Evolutionary conservation across 106 monocot species (phyloP).

Genomic region (Allium cepa): DNA sequence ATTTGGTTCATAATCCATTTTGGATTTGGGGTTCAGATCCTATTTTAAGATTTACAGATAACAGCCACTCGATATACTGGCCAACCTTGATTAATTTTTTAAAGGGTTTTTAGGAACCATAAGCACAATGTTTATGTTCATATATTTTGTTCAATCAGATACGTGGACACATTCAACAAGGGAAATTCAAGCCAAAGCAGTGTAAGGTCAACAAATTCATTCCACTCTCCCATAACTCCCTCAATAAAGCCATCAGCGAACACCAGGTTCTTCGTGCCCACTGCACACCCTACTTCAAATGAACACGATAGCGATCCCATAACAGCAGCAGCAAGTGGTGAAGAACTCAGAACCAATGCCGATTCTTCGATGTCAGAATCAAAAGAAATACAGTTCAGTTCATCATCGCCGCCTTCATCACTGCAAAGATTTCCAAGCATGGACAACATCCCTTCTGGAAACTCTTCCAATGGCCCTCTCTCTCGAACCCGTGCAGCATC

Average conservation of each 20-base stretch:
- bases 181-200: conserved; percentile 17
- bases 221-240: conserved; percentile 43
- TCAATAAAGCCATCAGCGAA: conserved; percentile 42
- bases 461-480: neutral
- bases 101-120: no score
- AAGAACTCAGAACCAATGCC: conserved; percentile 8
- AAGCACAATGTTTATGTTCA: no score
- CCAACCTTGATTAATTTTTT: no score
- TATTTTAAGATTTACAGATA: no score
- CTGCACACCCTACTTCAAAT: conserved; percentile 25
- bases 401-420: conserved; percentile 11
- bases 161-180: conserved; percentile 97
- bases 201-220: conserved; percentile 25
- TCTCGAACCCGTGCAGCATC: conserved; percentile 13
- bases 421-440: conserved; percentile 76
- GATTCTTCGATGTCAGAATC: conserved; percentile 22
- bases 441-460: conserved; percentile 35
- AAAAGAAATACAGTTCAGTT: conserved; percentile 15
- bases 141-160: conserved; percentile 29
- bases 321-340: conserved; percentile 5
- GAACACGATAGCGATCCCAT: conserved; percentile 16
- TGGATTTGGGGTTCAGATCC: no score
- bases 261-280: conserved; percentile 73
- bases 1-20: no score
- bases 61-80: no score